Conservation (phyloP, 345 rosid species). For the Leavenworthia alabamica region DNA sequence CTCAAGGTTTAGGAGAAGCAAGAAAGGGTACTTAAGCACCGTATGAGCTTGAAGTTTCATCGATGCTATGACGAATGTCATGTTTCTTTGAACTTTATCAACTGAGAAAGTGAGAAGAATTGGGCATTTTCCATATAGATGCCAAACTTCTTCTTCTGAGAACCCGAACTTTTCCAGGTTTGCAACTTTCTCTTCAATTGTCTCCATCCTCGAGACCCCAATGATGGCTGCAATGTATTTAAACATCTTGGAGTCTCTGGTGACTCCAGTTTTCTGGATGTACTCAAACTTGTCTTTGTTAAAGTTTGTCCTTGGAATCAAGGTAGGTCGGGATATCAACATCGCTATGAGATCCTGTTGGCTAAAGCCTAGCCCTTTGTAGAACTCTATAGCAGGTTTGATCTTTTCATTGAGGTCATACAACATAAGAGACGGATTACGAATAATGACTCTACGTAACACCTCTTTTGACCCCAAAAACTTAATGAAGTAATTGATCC, state of each 20-base stretch:
- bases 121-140: conserved; percentile 49
- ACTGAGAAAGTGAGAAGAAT: conserved; percentile 48
- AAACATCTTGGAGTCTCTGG: conserved; percentile 56
- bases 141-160: conserved; percentile 60
- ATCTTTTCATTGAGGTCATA: conserved; percentile 53
- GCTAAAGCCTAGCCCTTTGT: conserved; percentile 51
- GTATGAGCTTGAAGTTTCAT: conserved; percentile 53
- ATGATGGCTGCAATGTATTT: conserved; percentile 56
- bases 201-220: conserved; percentile 62
- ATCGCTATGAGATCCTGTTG: conserved; percentile 44
- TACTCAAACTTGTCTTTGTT: conserved; percentile 54
- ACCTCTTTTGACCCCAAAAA: conserved; percentile 56
- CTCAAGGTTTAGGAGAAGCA: conserved; percentile 55
- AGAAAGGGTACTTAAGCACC: conserved; percentile 43
- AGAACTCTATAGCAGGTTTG: conserved; percentile 48
- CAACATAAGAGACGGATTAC: conserved; percentile 72
- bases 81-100: conserved; percentile 81
- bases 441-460: conserved; percentile 53
- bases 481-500: conserved; percentile 43
- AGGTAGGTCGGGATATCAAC: conserved; percentile 63
- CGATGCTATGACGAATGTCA: conserved; percentile 62
- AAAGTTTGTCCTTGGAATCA: conserved; percentile 64
- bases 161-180: conserved; percentile 73
- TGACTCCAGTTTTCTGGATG: conserved; percentile 49
- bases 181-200: conserved; percentile 55